phyloP scores from a whole-genome alignment of 495 filamentous ascomycete species.

The Penicillium daleae region DNA sequence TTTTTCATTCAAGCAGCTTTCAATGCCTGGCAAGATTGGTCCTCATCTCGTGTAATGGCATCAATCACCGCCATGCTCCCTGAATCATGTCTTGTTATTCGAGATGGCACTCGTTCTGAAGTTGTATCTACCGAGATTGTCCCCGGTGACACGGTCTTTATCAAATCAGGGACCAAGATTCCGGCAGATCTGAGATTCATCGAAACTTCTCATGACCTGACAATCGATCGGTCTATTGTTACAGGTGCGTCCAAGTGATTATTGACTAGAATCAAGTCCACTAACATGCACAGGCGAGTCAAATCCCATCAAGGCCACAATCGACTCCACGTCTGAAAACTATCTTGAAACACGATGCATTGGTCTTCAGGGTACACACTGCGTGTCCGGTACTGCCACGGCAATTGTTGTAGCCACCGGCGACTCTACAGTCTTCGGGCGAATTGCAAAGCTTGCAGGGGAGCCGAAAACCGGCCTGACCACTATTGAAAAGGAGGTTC shows the following conservation, averaged over 20 bases:
- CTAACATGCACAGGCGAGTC: slow-evolving; percentile 53
- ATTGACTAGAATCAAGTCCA: neutral
- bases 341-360: slow-evolving; percentile 75
- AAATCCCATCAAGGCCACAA: slow-evolving; percentile 55
- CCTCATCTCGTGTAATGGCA: slow-evolving; percentile 63
- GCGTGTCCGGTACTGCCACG: slow-evolving; percentile 58
- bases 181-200: slow-evolving; percentile 72
- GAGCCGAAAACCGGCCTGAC: slow-evolving; percentile 61
- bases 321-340: slow-evolving; percentile 64
- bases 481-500: slow-evolving; percentile 64
- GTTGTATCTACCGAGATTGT: slow-evolving; percentile 60
- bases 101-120: slow-evolving; percentile 52
- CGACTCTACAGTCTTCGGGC: slow-evolving; percentile 63
- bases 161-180: slow-evolving; percentile 68
- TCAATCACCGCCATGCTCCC: slow-evolving; percentile 70
- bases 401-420: slow-evolving; percentile 65
- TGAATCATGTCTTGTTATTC: slow-evolving; percentile 58
- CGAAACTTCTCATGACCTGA: slow-evolving; percentile 61
- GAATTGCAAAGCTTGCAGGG: slow-evolving; percentile 65
- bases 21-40: slow-evolving; percentile 67
- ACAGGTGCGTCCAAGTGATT: slow-evolving; percentile 48
- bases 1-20: slow-evolving; percentile 73
- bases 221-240: slow-evolving; percentile 69
- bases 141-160: slow-evolving; percentile 64
- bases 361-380: slow-evolving; percentile 69